These are phyloP conservation scores for Eucalyptus cloeziana DNA, from an alignment of 345 rosid species.

Conservation along the genomic window DNA sequence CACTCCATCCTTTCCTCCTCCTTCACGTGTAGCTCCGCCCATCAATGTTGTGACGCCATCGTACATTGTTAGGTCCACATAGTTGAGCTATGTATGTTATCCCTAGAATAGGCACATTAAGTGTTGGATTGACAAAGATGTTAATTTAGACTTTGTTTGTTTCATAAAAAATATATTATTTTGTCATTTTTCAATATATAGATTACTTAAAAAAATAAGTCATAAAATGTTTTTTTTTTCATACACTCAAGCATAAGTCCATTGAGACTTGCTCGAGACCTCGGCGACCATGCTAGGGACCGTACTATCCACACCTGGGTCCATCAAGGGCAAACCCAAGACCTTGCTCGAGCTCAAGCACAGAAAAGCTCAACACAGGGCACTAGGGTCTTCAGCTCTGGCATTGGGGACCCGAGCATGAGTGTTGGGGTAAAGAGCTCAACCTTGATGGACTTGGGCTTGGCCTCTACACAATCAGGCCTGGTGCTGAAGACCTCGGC, in stretches of 20 bases:
- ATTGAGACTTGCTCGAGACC: not conserved
- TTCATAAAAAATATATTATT: too few species aligned
- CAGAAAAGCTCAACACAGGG: too few species aligned
- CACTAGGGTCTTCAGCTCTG: not conserved
- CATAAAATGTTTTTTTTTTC: too few species aligned
- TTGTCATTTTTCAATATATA: too few species aligned
- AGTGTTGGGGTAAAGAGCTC: not conserved
- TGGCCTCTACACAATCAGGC: too few species aligned
- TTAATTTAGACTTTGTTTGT: not conserved
- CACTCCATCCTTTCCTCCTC: not conserved
- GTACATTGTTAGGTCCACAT: not conserved
- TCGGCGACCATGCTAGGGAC: not conserved
- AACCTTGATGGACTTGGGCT: not conserved
- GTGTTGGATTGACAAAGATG: not conserved
- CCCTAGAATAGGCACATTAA: not conserved
- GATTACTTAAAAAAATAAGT: too few species aligned
- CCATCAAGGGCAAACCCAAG: not conserved
- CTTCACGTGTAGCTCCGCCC: not conserved
- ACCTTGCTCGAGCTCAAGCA: not conserved
- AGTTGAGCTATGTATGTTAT: not conserved
- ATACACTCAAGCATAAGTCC: not conserved
- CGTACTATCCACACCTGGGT: accelerated
- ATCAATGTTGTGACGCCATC: not conserved
- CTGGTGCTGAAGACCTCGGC: not conserved
- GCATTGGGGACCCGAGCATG: too few species aligned